Evolutionary conservation across 768 basidiomycete genomes (phyloP).

Genomic region (Rhizopogon vesiculosus): DNA sequence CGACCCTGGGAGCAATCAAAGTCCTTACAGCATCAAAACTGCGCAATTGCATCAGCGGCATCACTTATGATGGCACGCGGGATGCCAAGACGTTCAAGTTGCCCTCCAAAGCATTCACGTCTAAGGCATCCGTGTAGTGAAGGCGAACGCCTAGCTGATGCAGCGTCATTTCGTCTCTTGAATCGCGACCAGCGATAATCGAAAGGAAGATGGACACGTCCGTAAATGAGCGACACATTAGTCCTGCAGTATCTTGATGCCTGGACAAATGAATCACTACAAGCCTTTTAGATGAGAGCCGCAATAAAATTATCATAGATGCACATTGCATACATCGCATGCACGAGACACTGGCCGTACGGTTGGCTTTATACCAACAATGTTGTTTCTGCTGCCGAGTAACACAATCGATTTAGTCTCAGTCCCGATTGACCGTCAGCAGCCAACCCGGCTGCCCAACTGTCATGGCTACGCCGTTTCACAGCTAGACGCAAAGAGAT

Average conservation of each 20-base stretch:
- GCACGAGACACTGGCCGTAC: conserved; percentile 34
- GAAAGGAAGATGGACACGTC: conserved; percentile 42
- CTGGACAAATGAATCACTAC: conserved; percentile 41
- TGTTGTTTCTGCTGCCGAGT: conserved; percentile 33
- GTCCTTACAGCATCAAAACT: conserved; percentile 34
- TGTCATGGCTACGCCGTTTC: conserved; percentile 37
- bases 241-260: conserved; percentile 37
- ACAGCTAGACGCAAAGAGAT: conserved; percentile 37
- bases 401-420: conserved; percentile 43
- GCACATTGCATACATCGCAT: conserved; percentile 20
- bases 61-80: conserved; percentile 29
- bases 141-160: conserved; percentile 45
- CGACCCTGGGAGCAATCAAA: conserved; percentile 34
- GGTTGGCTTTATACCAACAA: conserved; percentile 18
- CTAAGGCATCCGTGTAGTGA: conserved; percentile 49
- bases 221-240: conserved; percentile 30
- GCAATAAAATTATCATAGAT: background rate
- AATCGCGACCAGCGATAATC: conserved; percentile 41
- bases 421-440: conserved; percentile 35
- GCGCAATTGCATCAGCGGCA: conserved; percentile 17
- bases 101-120: conserved; percentile 37
- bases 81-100: conserved; percentile 35
- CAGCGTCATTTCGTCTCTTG: conserved; percentile 34
- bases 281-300: background rate
- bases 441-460: conserved; percentile 31